These are phyloP conservation scores for Halenospora varia DNA, from an alignment of 495 filamentous ascomycete genomes.

Conservation along the genomic window DNA sequence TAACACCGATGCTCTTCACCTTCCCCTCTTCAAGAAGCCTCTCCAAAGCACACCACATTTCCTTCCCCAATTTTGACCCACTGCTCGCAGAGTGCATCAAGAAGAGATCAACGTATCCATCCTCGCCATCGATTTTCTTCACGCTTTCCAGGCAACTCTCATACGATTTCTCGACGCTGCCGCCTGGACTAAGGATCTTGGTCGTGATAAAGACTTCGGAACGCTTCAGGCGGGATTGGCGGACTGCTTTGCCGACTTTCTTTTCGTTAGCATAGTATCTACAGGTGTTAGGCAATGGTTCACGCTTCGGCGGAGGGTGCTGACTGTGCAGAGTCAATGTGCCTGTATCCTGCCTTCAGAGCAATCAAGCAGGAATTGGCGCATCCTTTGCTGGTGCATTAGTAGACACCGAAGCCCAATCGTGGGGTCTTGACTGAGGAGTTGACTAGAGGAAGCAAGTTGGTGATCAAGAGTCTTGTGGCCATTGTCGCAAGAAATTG, in stretches of 20 bases:
- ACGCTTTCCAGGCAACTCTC: conserved; percentile 50
- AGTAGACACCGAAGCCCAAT: conserved; percentile 75
- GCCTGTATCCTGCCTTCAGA: conserved; percentile 59
- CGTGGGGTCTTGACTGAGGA: conserved; percentile 52
- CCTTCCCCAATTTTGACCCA: conserved; percentile 2
- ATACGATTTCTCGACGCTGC: conserved; percentile 36
- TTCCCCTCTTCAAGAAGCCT: conserved; percentile 50
- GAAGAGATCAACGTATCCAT: conserved; percentile 76
- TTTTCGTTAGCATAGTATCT: conserved; percentile 49
- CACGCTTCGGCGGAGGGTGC: not conserved
- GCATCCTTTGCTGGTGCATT: conserved; percentile 17
- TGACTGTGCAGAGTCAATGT: conserved; percentile 52
- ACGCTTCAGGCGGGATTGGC: conserved; percentile 57
- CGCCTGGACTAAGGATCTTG: conserved; percentile 7
- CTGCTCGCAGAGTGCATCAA: conserved; percentile 43
- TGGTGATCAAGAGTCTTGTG: conserved; percentile 43
- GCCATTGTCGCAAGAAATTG: too few species aligned
- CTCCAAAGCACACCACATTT: conserved; percentile 44
- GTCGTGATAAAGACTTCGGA: conserved; percentile 69
- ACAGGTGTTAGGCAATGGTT: not conserved
- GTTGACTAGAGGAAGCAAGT: conserved; percentile 51
- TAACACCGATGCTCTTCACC: conserved; percentile 62
- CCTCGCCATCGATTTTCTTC: conserved; percentile 38
- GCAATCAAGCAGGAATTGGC: conserved; percentile 26
- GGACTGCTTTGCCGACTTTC: conserved; percentile 61